Evolutionary conservation across 1,139 yeast species (phyloP).

Genomic region (Nakaseomyces delphensis): DNA sequence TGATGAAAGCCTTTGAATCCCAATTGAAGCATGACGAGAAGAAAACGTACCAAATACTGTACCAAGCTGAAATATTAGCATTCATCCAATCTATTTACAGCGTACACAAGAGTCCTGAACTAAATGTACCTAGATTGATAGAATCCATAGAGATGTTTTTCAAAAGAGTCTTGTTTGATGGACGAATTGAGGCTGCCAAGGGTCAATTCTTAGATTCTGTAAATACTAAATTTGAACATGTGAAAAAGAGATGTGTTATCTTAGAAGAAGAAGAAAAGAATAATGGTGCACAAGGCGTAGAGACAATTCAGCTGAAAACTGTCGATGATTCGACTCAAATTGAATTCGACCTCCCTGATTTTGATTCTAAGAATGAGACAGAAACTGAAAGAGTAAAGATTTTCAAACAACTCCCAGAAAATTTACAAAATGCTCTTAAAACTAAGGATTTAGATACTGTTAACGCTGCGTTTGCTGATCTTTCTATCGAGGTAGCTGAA

Average conservation of each 20-base stretch:
- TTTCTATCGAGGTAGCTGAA: constrained; percentile 77
- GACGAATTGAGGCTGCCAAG: constrained; percentile 46
- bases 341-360: constrained; percentile 61
- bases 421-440: constrained; percentile 68
- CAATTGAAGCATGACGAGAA: constrained; percentile 54
- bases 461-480: constrained; percentile 71
- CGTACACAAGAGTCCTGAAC: constrained; percentile 31
- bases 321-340: constrained; percentile 78
- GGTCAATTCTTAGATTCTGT: constrained; percentile 46
- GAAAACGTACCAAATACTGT: constrained; percentile 54
- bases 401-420: constrained; percentile 49
- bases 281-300: constrained; percentile 43
- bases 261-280: constrained; percentile 39
- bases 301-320: constrained; percentile 80
- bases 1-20: constrained; percentile 86
- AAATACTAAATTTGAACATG: constrained; percentile 70
- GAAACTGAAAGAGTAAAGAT: constrained; percentile 46
- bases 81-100: constrained; percentile 62
- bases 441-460: constrained; percentile 68
- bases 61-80: constrained; percentile 73
- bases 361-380: constrained; percentile 37
- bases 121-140: constrained; percentile 34
- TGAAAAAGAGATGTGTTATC: constrained; percentile 62
- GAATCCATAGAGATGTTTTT: constrained; percentile 64
- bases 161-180: constrained; percentile 46